Evolutionary conservation across 2,329 filamentous ascomycete genomes (phyloP).

Genomic region (Colletotrichum chlorophyti): DNA sequence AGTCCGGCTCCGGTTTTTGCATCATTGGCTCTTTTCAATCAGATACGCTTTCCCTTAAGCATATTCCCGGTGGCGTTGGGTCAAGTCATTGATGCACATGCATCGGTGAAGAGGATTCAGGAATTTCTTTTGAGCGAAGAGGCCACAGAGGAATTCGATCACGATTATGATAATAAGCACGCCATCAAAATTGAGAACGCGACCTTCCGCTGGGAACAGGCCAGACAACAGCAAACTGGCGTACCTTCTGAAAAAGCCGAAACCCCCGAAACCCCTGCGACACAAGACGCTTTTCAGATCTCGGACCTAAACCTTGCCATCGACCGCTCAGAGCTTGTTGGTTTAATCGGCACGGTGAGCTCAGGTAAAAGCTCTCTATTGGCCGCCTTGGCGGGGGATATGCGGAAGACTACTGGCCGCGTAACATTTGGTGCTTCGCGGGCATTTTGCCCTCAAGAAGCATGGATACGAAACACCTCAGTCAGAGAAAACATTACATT

Average conservation of each 20-base stretch:
- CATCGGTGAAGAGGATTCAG: slow-evolving; percentile 83
- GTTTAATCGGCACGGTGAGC: slow-evolving; percentile 87
- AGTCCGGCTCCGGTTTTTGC: slow-evolving; percentile 86
- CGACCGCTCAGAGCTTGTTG: slow-evolving; percentile 78
- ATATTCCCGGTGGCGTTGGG: slow-evolving; percentile 87
- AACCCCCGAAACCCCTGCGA: slow-evolving; percentile 39
- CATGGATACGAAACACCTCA: slow-evolving; percentile 95
- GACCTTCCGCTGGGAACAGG: slow-evolving; percentile 87
- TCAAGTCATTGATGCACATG: slow-evolving; percentile 88
- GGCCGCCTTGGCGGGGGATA: slow-evolving; percentile 89
- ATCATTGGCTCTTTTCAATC: slow-evolving; percentile 92
- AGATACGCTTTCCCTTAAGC: slow-evolving; percentile 87
- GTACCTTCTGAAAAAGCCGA: too few species aligned
- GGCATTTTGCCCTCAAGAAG: slow-evolving; percentile 94
- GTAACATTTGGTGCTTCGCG: slow-evolving; percentile 79
- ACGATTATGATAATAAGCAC: slow-evolving; percentile 63
- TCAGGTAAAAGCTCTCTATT: slow-evolving; percentile 91
- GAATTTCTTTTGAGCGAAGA: slow-evolving; percentile 90
- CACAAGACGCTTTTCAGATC: slow-evolving; percentile 75
- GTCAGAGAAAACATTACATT: slow-evolving; percentile 91
- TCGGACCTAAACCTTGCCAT: slow-evolving; percentile 71
- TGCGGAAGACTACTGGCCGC: slow-evolving; percentile 81
- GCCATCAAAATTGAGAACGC: slow-evolving; percentile 77
- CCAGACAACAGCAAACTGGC: slow-evolving; percentile 60
- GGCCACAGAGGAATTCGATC: slow-evolving; percentile 71